Percentiles rank a stretch among this genome's conserved stretches.
phyloP scores from a whole-genome alignment of 495 filamentous ascomycete genomes.

The Neurospora discreta region DNA sequence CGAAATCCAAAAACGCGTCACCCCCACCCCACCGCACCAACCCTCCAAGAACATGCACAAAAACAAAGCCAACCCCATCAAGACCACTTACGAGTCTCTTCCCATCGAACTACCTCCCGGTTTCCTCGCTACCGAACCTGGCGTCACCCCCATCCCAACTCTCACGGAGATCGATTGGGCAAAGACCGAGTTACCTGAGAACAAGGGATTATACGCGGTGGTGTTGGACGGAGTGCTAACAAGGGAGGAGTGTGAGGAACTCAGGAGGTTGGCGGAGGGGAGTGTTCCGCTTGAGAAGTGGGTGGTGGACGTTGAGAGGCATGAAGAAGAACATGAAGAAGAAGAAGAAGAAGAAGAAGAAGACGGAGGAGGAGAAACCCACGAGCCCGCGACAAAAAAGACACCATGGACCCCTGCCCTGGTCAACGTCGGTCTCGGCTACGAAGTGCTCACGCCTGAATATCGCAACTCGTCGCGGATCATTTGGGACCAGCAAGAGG shows the following conservation, averaged over 20 bases:
- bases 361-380: no score
- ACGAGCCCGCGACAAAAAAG: neutral
- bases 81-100: slow-evolving; percentile 21
- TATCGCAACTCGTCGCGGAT: slow-evolving; percentile 63
- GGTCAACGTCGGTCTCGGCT: slow-evolving; percentile 57
- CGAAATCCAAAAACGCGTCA: neutral
- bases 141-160: slow-evolving; percentile 14
- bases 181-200: slow-evolving; percentile 41
- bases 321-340: no score
- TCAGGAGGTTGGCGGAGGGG: slow-evolving; percentile 47
- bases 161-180: slow-evolving; percentile 40
- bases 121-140: slow-evolving; percentile 19
- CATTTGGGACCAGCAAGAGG: slow-evolving; percentile 54
- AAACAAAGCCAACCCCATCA: slow-evolving; percentile 3
- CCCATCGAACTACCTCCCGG: slow-evolving; percentile 19
- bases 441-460: slow-evolving; percentile 42
- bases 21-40: neutral
- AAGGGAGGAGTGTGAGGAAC: slow-evolving; percentile 45
- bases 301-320: no score
- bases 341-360: neutral
- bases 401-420: slow-evolving; percentile 49
- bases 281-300: slow-evolving; percentile 20
- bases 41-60: neutral
- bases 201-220: slow-evolving; percentile 44
- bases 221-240: slow-evolving; percentile 56